Base-by-base conservation (phyloP, 2,329 filamentous ascomycete species). In the Pseudogymnoascus sp. region DNA sequence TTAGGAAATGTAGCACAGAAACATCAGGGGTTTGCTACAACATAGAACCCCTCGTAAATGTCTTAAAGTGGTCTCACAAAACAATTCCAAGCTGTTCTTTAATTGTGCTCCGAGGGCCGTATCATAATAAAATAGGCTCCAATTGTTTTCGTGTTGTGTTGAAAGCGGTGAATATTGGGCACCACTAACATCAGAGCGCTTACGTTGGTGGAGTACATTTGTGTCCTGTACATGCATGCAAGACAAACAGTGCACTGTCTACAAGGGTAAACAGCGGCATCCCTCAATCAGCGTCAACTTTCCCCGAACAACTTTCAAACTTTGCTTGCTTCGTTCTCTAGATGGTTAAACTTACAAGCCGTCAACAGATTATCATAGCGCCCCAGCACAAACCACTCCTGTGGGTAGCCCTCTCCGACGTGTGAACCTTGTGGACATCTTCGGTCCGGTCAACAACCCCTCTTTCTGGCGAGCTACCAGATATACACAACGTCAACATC, bases 131-230 rank as follows among this genome's bases (percentile, higher is more conserved):
- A 33, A 54, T 17, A 33, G 13, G 29, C 47, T 17, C 47, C 47
- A 54, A 54, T 54, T 54, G 29, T 54, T 54, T 54, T 35, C 29
- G 47, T 33, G 47, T 54, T 35, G 9, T 33, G 47, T 54, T 54
- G 33, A 54, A 54, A 8, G 47, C 47, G 47, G 47, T 54, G 47
- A 54, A 54, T 54, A 33, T 54, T 54, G 47, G 47, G 47, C 47
- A 54, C 47, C 47, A 54, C 47, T 54, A 54, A 21, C 29, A 54
- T 17, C 47, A 54, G 29, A 54, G 47, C 47, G 47, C 47, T 54
- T 54, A 54, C 47, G 47, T 54, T 54, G 47, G 47, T 54, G 47
- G 47, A 54, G 47, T 54, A 54, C 47, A 54, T 33, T 50, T 54
- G 47, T 54, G 47, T 54, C 15, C 47, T 54, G 47, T 54, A 54